Evolutionary conservation across 1,284 basidiomycete genomes (phyloP), one percentile per base, ranked within the genome.

Genomic region (Neotropicomus parvogracilis): DNA sequence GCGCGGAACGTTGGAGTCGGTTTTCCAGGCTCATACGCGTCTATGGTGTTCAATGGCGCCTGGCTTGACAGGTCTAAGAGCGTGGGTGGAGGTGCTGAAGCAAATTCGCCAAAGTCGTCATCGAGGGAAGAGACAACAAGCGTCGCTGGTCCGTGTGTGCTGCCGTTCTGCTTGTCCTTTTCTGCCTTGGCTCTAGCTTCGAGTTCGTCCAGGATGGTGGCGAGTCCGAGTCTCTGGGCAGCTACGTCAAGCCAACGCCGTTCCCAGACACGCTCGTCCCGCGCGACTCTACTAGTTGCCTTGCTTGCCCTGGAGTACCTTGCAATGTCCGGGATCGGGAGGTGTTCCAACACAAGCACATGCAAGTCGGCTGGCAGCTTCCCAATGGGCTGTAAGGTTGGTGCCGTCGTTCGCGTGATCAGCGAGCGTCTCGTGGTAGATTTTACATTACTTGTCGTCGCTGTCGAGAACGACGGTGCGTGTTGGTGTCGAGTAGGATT

Each of bases 91-190:
- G 53, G 56, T 20, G 70, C 79, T 0, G 77, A 72, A 1, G 83
- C 72, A 61, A 89, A 95, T 63, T 95, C 93, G 1, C 93, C 94
- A 72, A 97, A 98, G 49, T 91, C 93, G 70, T 97, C 94, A 55
- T 95, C 81, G 36, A 68, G 65, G 29, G 67, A 69, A 33, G 72
- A 79, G 6, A 81, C 76, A 3, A 75, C 56, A 13, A 85, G 74
- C 1, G 75, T 82, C 0, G 85, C 80, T 12, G 83, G 81, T 34
- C 55, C 51, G 19, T 40, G 51, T 12, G 44, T 20, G 35, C 6
- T 28, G 39, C 40, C 16, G 6, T 35, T 50, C 20, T 47, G 42
- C 19, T 48, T 47, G 52, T 59, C 59, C 32, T 40, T 53, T 14
- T 53, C 43, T 13, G 40, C 49, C 44, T 54, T 58, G 40, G 45